phyloP scores from a whole-genome alignment of 768 basidiomycete genomes.

The Tricholoma saponaceum region DNA sequence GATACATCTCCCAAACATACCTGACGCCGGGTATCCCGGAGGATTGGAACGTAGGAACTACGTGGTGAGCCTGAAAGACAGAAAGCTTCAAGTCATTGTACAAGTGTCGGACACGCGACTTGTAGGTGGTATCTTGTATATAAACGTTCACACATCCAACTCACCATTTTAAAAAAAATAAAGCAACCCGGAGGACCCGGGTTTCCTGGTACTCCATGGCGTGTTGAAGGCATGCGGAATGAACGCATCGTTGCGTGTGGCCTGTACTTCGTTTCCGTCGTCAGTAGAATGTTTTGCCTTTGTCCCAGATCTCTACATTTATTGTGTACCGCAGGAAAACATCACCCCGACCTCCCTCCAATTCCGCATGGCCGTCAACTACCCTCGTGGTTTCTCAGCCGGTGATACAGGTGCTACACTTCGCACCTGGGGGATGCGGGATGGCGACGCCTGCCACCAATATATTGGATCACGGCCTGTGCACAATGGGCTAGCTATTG shows the following conservation, averaged over 20 bases:
- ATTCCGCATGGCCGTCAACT: conserved; percentile 51
- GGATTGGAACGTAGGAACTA: conserved; percentile 40
- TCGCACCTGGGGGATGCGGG: conserved; percentile 46
- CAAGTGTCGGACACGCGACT: conserved; percentile 36
- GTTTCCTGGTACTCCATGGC: conserved; percentile 38
- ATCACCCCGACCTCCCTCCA: conserved; percentile 29
- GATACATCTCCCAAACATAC: conserved; percentile 42
- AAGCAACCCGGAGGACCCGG: conserved; percentile 29
- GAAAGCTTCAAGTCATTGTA: conserved; percentile 39
- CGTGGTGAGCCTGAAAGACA: conserved; percentile 32
- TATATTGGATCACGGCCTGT: conserved; percentile 38
- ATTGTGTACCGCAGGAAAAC: conserved; percentile 35
- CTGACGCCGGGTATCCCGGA: conserved; percentile 38
- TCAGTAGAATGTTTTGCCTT: conserved; percentile 19
- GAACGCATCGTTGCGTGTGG: conserved; percentile 48
- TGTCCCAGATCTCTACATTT: neutral
- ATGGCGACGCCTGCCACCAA: conserved; percentile 46
- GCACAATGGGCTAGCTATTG: conserved; percentile 32
- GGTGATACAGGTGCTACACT: conserved; percentile 44
- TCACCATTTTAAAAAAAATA: conserved; percentile 4
- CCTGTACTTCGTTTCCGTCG: conserved; percentile 35
- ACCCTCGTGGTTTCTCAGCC: conserved; percentile 37
- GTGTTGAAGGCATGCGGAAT: conserved; percentile 50
- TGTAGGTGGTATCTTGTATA: conserved; percentile 25
- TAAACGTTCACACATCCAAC: conserved; percentile 1